phyloP scores from a whole-genome alignment of 345 rosid genomes.

The Atalantia buxifolia region DNA sequence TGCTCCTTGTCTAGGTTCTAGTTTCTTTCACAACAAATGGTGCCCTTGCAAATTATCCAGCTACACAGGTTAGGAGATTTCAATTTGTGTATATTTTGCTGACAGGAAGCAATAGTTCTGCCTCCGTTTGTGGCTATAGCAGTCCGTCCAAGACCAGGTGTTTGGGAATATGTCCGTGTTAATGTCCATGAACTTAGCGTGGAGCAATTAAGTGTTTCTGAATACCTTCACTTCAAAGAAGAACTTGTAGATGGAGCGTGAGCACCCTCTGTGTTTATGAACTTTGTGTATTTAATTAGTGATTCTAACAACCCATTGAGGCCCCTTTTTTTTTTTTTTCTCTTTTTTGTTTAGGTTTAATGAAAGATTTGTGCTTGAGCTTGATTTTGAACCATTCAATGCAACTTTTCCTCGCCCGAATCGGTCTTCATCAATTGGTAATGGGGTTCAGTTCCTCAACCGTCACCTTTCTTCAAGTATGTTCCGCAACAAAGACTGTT shows the following conservation, averaged over 20 bases:
- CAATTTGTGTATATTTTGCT: slow-evolving; percentile 4
- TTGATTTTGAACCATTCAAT: slow-evolving; percentile 96
- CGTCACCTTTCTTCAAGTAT: slow-evolving; percentile 92
- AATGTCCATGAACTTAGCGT: slow-evolving; percentile 80
- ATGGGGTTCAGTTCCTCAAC: slow-evolving; percentile 98
- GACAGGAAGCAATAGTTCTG: slow-evolving; percentile 86
- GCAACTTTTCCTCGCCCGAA: slow-evolving; percentile 81
- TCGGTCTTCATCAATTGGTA: slow-evolving; percentile 93
- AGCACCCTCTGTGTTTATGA: slow-evolving; percentile 21
- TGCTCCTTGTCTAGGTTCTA: not conserved
- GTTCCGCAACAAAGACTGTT: slow-evolving; percentile 88
- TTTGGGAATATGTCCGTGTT: slow-evolving; percentile 97
- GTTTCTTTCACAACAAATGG: not conserved
- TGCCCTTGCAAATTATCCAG: not conserved
- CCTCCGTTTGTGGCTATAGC: slow-evolving; percentile 96
- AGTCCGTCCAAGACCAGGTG: slow-evolving; percentile 96
- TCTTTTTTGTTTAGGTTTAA: slow-evolving; percentile 23
- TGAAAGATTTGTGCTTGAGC: slow-evolving; percentile 71
- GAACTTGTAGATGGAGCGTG: slow-evolving; percentile 80
- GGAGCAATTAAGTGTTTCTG: slow-evolving; percentile 74
- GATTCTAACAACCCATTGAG: not conserved
- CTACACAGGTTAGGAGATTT: not conserved
- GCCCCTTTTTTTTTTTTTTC: not conserved
- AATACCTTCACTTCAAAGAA: slow-evolving; percentile 89
- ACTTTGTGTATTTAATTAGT: not conserved